Conservation (phyloP, 306 rosid species). For the Rosa lucieae region DNA sequence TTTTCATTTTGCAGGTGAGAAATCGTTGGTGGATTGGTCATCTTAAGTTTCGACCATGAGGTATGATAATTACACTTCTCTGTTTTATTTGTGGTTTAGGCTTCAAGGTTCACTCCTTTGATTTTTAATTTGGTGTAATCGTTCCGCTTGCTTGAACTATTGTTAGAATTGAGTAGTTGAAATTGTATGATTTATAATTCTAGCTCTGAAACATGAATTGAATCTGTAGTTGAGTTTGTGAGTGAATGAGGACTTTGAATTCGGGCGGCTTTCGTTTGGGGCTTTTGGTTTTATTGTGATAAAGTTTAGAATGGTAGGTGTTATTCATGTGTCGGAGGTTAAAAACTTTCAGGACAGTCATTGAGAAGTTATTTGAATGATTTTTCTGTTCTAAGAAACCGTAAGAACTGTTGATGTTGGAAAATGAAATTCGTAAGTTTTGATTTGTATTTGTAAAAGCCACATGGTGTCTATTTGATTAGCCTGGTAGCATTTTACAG, state of each 20-base stretch:
- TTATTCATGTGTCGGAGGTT: neutral
- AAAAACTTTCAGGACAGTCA: neutral
- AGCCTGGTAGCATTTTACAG: neutral
- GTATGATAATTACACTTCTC: slow-evolving; percentile 27
- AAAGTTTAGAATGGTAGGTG: neutral
- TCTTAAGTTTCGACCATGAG: slow-evolving; percentile 51
- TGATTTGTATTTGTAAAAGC: neutral
- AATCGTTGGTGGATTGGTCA: slow-evolving; percentile 25
- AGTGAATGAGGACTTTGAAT: neutral
- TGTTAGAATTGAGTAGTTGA: neutral
- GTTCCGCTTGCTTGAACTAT: neutral
- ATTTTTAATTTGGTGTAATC: neutral
- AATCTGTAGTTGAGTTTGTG: neutral
- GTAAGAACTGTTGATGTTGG: too few relatives aligned
- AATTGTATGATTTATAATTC: neutral
- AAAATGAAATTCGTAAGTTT: neutral
- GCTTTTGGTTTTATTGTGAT: neutral
- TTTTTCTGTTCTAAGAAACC: neutral
- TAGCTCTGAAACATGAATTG: neutral
- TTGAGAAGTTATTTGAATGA: neutral
- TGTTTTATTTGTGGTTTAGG: neutral
- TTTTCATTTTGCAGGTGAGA: slow-evolving; percentile 29
- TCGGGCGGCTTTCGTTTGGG: neutral
- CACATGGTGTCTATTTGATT: neutral
- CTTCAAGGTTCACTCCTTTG: too few relatives aligned